phyloP scores from a whole-genome alignment of 140 eudicot species.

The Flaveria floridana region DNA sequence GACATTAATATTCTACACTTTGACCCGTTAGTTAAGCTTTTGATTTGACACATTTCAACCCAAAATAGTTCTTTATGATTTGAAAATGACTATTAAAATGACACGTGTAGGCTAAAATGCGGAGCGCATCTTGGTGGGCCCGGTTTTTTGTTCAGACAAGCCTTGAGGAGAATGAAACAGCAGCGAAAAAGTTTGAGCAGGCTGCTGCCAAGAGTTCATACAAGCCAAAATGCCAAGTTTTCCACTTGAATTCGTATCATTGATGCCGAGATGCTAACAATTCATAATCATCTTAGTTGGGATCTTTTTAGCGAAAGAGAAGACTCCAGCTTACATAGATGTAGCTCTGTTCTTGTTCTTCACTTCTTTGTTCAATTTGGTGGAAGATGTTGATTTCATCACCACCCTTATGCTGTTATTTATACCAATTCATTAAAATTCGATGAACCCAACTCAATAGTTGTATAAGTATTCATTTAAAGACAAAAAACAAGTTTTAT shows the following conservation, averaged over 20 bases:
- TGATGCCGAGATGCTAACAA: constrained; percentile 30
- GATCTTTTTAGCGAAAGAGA: constrained; percentile 26
- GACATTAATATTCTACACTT: background rate
- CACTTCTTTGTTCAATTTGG: constrained; percentile 28
- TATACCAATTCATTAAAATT: constrained; percentile 34
- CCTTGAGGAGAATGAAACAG: constrained; percentile 66
- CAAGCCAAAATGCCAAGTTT: constrained; percentile 73
- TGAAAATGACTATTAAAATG: constrained; percentile 25
- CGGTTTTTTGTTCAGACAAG: constrained; percentile 75
- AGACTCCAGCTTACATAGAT: constrained; percentile 25
- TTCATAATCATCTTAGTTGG: constrained; percentile 19
- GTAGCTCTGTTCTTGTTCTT: constrained; percentile 26
- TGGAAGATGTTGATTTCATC: constrained; percentile 40
- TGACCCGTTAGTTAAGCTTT: background rate
- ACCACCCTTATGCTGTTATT: constrained; percentile 37
- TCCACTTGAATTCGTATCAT: constrained; percentile 65
- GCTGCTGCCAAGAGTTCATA: constrained; percentile 54
- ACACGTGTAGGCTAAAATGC: constrained; percentile 69
- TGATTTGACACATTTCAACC: background rate
- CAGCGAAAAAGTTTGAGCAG: constrained; percentile 67
- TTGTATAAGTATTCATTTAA: constrained; percentile 36
- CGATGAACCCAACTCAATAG: constrained; percentile 29
- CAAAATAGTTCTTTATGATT: background rate
- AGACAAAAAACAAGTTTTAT: constrained; percentile 13
- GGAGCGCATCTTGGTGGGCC: constrained; percentile 79